phyloP scores from a whole-genome alignment of 352 stramenopile genomes.

The Globisporangium alternatum region DNA sequence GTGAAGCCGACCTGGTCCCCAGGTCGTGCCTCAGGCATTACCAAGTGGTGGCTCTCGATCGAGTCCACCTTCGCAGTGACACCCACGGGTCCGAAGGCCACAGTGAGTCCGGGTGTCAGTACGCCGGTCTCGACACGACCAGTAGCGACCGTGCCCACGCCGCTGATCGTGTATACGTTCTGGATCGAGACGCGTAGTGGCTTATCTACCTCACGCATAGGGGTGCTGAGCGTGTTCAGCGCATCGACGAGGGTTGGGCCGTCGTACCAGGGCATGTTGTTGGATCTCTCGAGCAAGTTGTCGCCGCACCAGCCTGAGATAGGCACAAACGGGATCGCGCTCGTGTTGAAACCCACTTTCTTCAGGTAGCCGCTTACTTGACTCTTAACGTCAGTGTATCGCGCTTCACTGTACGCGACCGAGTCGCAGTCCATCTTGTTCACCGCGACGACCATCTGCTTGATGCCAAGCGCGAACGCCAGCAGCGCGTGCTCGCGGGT shows the following conservation, averaged over 20 bases:
- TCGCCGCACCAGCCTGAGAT: constrained; percentile 97
- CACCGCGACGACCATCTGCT: constrained; percentile 97
- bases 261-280: constrained; percentile 98
- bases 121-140: constrained; percentile 96
- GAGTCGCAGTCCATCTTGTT: constrained; percentile 99
- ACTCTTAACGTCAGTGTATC: constrained; percentile 94
- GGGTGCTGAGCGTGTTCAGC: constrained; percentile 88
- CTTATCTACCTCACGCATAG: constrained; percentile 92
- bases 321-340: constrained; percentile 95
- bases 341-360: constrained; percentile 96
- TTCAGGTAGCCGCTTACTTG: constrained; percentile 92
- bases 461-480: constrained; percentile 97
- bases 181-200: constrained; percentile 95
- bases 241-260: constrained; percentile 89
- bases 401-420: constrained; percentile 91
- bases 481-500: constrained; percentile 95
- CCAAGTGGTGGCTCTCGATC: constrained; percentile 96
- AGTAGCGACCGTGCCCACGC: constrained; percentile 95
- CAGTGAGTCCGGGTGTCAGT: constrained; percentile 93
- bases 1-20: constrained; percentile 98
- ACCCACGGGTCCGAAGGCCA: constrained; percentile 88
- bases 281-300: constrained; percentile 95
- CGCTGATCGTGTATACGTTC: constrained; percentile 98
- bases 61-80: constrained; percentile 92
- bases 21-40: constrained; percentile 87